A percentile compares a stretch with the other conserved stretches of the same genome.
phyloP scores from a whole-genome alignment of 768 basidiomycete genomes.

The Albatrellus ellisii region DNA sequence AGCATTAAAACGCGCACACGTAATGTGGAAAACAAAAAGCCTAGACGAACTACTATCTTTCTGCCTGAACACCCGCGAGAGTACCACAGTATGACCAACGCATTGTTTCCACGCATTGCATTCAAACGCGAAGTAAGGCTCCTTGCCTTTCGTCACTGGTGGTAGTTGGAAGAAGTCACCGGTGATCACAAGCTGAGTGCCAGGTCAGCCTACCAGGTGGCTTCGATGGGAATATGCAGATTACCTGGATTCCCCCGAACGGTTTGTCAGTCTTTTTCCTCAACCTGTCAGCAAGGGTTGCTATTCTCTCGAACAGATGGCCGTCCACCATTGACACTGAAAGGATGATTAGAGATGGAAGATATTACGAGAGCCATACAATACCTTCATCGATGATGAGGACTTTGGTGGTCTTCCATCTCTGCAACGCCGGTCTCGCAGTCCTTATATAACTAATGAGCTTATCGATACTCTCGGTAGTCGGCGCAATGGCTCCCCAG shows the following conservation, averaged over 20 bases:
- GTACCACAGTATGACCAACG: conserved; percentile 44
- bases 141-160: conserved; percentile 34
- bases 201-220: conserved; percentile 21
- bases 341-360: neutral
- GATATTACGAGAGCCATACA: no score
- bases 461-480: conserved; percentile 28
- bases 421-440: conserved; percentile 37
- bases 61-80: conserved; percentile 66
- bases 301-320: conserved; percentile 44
- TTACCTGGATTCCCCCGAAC: conserved; percentile 56
- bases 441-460: conserved; percentile 36
- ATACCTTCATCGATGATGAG: conserved; percentile 56
- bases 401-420: conserved; percentile 45
- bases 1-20: no score
- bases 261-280: conserved; percentile 36
- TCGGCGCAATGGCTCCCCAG: conserved; percentile 47
- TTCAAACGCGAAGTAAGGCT: conserved; percentile 53
- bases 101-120: conserved; percentile 44
- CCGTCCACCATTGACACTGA: conserved; percentile 65
- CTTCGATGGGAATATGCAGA: neutral
- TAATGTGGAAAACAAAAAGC: neutral
- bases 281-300: conserved; percentile 34
- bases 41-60: conserved; percentile 48
- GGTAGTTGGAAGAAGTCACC: conserved; percentile 63
- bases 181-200: conserved; percentile 34